These are phyloP conservation scores for Didymella lethalis DNA, from an alignment of 2,329 filamentous ascomycete genomes.

Conservation along the genomic window DNA sequence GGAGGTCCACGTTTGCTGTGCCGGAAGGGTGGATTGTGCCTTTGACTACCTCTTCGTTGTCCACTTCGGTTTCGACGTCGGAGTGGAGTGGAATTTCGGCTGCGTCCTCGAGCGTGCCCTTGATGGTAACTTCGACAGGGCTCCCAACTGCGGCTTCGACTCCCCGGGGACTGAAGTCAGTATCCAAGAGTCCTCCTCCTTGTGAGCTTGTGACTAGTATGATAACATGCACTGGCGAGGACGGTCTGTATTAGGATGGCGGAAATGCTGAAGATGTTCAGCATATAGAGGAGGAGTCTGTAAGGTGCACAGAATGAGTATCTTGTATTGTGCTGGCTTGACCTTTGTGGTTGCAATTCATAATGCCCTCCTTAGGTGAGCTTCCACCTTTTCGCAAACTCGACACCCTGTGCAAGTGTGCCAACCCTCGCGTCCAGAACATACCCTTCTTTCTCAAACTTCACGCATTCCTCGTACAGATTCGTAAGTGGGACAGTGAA, in stretches of 20 bases:
- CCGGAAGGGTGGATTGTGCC: not conserved
- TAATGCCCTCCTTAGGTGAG: constrained; percentile 1
- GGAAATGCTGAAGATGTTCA: not conserved
- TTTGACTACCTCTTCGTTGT: not conserved
- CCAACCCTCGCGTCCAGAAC: constrained; percentile 82
- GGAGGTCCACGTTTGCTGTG: constrained; percentile 6
- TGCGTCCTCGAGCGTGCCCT: no score
- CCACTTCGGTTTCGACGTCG: not conserved
- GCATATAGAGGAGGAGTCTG: no score
- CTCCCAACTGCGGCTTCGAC: no score
- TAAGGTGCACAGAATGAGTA: no score
- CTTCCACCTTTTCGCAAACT: constrained; percentile 67
- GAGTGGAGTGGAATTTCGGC: not conserved
- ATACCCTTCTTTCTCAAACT: constrained; percentile 73
- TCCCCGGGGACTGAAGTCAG: not conserved
- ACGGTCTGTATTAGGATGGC: not conserved
- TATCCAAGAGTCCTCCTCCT: not conserved
- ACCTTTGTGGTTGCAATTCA: no score
- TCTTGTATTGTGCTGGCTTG: no score
- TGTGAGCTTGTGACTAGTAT: not conserved
- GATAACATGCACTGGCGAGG: not conserved
- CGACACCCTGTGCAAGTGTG: constrained; percentile 79
- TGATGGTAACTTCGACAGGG: no score
- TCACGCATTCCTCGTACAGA: constrained; percentile 72
- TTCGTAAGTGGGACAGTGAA: constrained; percentile 71